Base-by-base conservation (phyloP, 306 rosid species). In the Pueraria montana region DNA sequence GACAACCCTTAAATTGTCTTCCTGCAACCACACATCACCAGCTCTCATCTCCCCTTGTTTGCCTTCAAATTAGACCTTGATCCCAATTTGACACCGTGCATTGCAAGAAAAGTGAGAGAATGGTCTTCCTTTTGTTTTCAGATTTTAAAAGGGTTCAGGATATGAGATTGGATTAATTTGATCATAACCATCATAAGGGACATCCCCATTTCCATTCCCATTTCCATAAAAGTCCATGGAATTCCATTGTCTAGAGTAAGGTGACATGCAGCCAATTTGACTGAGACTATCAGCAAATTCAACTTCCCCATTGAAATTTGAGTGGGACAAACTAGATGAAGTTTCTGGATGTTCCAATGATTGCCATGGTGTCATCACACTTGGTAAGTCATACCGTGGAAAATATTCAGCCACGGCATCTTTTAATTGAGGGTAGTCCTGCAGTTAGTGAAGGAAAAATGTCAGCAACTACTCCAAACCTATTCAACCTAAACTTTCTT, bases 371-470 rank as follows among this genome's bases (percentile, higher is more conserved):
- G 77, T 65, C 78, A 68, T 58, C 45, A 87, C 56, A 83, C 83
- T 48, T 17, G 92, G 83, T 67, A 78, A 72, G 72, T 84, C 85
- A 36, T 46, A 76, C 23, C 77, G 82, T 16, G 88, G 89, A 72
- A 87, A 89, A 85, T 78, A 84, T 42, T 81, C 74, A 14, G 91
- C 85, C 72, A 76, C 78, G 3, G 87, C 81, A 42, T 84, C 88
- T 75, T 87, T 89, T 40, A 85, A 81, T 86, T 79, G 89, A 48
- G 94, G 86, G 74, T 89, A 93, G 72, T 88, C 97, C 97, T 93
- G 87, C 91, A 77, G 67, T 63, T 78, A 66, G n/a, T 55, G 76
- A 48, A 46, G 75, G 42, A 81, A 42, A 65, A 23, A 21, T 17
- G 43, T 83, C 45, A 64, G 45, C 40, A 49, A 84, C 48, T 4